Evolutionary conservation across 2,329 filamentous ascomycete genomes (phyloP), one percentile per base, ranked within the genome.

Genomic region (Stromatinia cepivora): DNA sequence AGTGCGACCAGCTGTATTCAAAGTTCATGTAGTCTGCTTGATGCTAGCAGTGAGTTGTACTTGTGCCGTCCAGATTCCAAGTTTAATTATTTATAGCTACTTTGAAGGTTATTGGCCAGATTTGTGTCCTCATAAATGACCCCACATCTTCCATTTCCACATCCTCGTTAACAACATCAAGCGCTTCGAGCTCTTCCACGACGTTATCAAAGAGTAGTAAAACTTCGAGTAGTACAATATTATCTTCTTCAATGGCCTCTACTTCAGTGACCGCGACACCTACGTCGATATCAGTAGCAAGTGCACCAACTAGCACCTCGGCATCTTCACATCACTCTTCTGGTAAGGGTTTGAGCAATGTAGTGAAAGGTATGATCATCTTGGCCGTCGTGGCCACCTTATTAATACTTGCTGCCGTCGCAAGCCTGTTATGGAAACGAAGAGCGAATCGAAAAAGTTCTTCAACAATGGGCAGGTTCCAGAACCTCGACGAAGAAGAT

Each of bases 1-100:
- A 67, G 20, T 70, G 39, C 64, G n/a, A 53, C 56, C 20, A 56
- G 46, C 54, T 70, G 68, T 65, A 67, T 70, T 25, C 64, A 70
- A 39, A 34, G 67, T 25, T 28, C 68, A 42, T 70, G 63, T 48
- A 62, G 68, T 67, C 15, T 56, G 6, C 46, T 67, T 39, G 64
- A 70, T 53, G 56, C 64, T 45, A 53, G 36, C n/a, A 45, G 68
- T 67, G 53, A 59, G 63, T 61, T 10, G 5, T 15, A 48, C 20
- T 25, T 42, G 11, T 50, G 15, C 20, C 13, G 13, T 42, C 11
- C 9, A 56, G 45, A 67, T 39, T 9, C 54, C 20, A 61, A 15
- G 36, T 58, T 68, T 53, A 64, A 42, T 59, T 46, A 17, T 45
- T 50, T 8, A 39, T 54, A 70, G 68, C 63, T 53, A 50, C 68